Evolutionary conservation across 1,284 basidiomycete species (phyloP).

Genomic region (Chondrostereum purpureum): DNA sequence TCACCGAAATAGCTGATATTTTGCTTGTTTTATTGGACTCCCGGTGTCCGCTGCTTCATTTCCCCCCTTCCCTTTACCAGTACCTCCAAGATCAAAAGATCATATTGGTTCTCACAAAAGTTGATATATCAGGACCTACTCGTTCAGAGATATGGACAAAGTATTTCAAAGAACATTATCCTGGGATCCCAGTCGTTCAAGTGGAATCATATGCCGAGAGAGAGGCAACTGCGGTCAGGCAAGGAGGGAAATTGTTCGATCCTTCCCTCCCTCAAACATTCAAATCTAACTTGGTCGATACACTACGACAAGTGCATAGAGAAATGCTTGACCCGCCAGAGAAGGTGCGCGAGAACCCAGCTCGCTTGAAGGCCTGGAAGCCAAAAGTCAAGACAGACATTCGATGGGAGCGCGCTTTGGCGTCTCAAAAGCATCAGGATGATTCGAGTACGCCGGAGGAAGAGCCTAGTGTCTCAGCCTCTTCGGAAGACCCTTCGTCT

Average conservation of each 20-base stretch:
- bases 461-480: conserved; percentile 23
- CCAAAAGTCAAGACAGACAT: conserved; percentile 58
- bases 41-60: conserved; percentile 73
- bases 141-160: conserved; percentile 61
- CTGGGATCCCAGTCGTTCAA: conserved; percentile 54
- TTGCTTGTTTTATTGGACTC: conserved; percentile 82
- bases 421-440: conserved; percentile 38
- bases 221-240: conserved; percentile 29
- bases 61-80: conserved; percentile 48
- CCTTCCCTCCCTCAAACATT: conserved; percentile 63
- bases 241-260: conserved; percentile 48
- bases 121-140: conserved; percentile 62
- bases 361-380: conserved; percentile 58
- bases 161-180: conserved; percentile 55
- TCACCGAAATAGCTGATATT: conserved; percentile 80
- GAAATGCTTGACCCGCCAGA: conserved; percentile 68
- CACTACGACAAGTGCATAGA: conserved; percentile 62
- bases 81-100: conserved; percentile 51
- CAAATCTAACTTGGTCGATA: conserved; percentile 54
- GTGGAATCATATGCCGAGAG: conserved; percentile 69
- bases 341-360: conserved; percentile 43
- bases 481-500: conserved; percentile 19
- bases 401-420: conserved; percentile 65
- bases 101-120: conserved; percentile 81
- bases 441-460: conserved; percentile 32